phyloP scores from a whole-genome alignment of 2,329 filamentous ascomycete species.

The Colletotrichum sidae region DNA sequence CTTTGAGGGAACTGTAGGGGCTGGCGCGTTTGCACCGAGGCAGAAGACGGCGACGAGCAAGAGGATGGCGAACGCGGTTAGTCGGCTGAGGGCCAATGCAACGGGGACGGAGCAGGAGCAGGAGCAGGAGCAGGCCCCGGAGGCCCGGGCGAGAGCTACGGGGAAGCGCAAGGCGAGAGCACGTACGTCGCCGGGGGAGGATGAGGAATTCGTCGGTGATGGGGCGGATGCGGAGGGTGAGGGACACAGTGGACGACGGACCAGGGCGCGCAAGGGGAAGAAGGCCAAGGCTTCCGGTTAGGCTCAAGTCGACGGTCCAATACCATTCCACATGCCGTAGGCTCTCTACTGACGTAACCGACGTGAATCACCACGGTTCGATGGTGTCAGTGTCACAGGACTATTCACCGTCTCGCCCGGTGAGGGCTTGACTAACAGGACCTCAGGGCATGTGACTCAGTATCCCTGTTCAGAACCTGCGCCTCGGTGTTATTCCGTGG shows the following conservation, averaged over 20 bases:
- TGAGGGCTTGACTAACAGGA: no score
- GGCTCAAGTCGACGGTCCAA: neutral
- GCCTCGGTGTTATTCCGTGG: no score
- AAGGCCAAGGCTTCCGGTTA: constrained; percentile 32
- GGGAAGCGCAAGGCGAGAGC: constrained; percentile 33
- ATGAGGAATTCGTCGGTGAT: constrained; percentile 17
- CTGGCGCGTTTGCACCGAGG: constrained; percentile 78
- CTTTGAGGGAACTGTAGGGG: constrained; percentile 81
- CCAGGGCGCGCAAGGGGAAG: constrained; percentile 22
- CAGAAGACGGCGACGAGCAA: constrained; percentile 75
- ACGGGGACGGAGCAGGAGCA: constrained; percentile 37
- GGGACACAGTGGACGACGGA: constrained; percentile 6
- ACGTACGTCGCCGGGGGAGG: constrained; percentile 13
- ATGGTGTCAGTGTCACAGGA: no score
- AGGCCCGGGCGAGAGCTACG: constrained; percentile 8
- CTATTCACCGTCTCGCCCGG: no score
- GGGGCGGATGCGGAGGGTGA: constrained; percentile 8
- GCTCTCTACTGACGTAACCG: no score
- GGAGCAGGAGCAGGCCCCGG: constrained; percentile 6
- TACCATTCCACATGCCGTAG: no score
- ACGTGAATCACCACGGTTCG: no score
- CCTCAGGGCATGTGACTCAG: no score
- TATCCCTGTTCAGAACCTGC: no score
- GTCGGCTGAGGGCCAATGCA: constrained; percentile 71
- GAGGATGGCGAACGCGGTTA: constrained; percentile 81